Conservation (phyloP, 1,284 basidiomycete genomes). For the Ganoderma resinaceum region DNA sequence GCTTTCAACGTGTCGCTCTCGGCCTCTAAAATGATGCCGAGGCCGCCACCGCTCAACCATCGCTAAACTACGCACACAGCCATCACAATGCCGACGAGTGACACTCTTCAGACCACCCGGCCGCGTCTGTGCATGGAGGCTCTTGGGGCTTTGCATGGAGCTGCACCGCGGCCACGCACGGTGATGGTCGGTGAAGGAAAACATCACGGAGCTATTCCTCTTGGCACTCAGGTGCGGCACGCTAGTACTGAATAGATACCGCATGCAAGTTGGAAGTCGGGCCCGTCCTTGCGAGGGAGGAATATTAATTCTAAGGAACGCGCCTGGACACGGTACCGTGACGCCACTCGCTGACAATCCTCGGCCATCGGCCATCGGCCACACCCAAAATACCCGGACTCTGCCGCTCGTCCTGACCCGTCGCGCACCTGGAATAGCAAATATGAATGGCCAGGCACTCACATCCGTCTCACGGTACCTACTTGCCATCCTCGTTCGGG, state of each 20-base stretch:
- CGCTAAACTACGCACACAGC: not conserved
- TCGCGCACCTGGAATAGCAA: not conserved
- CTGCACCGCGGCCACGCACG: not conserved
- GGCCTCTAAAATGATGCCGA: conserved; percentile 23
- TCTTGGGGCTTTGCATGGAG: not conserved
- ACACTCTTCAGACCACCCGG: not conserved
- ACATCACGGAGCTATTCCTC: conserved; percentile 4
- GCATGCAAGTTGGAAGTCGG: not conserved
- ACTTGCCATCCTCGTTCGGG: not conserved
- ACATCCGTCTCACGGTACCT: not conserved
- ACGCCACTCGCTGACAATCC: not conserved
- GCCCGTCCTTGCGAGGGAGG: not conserved
- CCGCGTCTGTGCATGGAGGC: not conserved
- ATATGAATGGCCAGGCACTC: not conserved
- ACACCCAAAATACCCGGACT: not conserved
- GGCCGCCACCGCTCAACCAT: not conserved
- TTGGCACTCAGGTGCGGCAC: not conserved
- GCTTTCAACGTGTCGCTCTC: conserved; percentile 22
- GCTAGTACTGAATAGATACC: not conserved
- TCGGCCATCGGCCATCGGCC: conserved; percentile 2
- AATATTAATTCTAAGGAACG: conserved; percentile 1
- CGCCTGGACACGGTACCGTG: not conserved
- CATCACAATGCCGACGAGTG: not conserved
- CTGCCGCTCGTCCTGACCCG: not conserved
- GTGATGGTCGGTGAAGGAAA: not conserved